These are phyloP conservation scores for Cercospora sojina DNA, from an alignment of 2,329 filamentous ascomycete species.

Conservation along the genomic window DNA sequence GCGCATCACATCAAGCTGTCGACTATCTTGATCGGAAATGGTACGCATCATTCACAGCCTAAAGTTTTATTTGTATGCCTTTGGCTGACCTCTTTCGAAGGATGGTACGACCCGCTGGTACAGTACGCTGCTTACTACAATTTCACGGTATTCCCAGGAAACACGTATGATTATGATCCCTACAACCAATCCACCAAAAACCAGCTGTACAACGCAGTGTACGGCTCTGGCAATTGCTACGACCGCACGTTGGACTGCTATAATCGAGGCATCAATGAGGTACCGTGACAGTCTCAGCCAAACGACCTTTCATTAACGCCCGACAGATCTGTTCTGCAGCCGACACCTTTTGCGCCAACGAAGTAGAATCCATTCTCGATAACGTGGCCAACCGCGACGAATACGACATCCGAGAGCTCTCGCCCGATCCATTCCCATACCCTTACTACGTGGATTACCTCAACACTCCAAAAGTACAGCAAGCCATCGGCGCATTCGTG, in stretches of 20 bases:
- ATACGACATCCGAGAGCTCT: constrained; percentile 60
- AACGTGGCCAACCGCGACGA: constrained; percentile 55
- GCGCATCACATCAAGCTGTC: constrained; percentile 38
- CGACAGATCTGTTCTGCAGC: constrained; percentile 51
- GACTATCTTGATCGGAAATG: constrained; percentile 46
- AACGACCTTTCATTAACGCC: not conserved
- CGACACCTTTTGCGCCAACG: constrained; percentile 55
- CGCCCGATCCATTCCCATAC: constrained; percentile 59
- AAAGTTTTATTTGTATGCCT: not conserved
- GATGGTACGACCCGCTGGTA: constrained; percentile 58
- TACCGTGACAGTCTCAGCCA: not conserved
- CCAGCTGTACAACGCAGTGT: constrained; percentile 58
- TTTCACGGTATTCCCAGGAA: constrained; percentile 56
- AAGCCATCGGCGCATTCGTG: constrained; percentile 59
- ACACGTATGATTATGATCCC: constrained; percentile 57
- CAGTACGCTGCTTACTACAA: constrained; percentile 60
- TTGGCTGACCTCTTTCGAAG: not conserved
- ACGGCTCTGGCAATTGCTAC: constrained; percentile 60
- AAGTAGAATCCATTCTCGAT: constrained; percentile 56
- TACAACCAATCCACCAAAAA: constrained; percentile 52
- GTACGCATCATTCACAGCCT: not conserved
- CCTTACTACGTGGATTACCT: constrained; percentile 54
- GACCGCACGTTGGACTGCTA: constrained; percentile 59
- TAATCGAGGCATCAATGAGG: constrained; percentile 48
- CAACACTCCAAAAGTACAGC: constrained; percentile 55